A percentile compares a stretch with the other conserved stretches of the same genome.
phyloP scores from a whole-genome alignment of 768 basidiomycete genomes.

The Suillus placidus region DNA sequence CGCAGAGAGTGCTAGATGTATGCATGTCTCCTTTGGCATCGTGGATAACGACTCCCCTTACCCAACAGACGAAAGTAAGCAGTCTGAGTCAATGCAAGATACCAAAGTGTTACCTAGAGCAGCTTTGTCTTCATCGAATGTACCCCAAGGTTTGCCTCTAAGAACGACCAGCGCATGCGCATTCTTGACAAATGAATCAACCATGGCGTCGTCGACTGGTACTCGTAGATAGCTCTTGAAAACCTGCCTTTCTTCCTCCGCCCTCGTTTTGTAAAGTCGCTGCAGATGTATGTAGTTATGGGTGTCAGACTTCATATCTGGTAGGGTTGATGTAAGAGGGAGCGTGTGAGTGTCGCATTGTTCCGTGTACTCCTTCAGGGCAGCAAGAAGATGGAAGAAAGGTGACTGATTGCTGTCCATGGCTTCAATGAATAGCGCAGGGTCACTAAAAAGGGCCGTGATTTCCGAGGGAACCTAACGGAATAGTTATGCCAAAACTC shows the following conservation, averaged over 20 bases:
- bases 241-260: constrained; percentile 64
- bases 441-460: constrained; percentile 61
- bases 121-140: constrained; percentile 50
- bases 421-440: constrained; percentile 46
- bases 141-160: constrained; percentile 63
- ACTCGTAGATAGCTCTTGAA: constrained; percentile 54
- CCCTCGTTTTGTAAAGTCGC: constrained; percentile 77
- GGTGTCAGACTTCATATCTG: constrained; percentile 96
- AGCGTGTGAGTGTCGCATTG: constrained; percentile 61
- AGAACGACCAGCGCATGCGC: constrained; percentile 72
- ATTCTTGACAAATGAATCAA: constrained; percentile 81
- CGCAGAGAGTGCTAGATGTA: constrained; percentile 76
- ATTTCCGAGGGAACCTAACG: constrained; percentile 70
- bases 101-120: constrained; percentile 47
- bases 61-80: constrained; percentile 6
- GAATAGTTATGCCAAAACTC: background rate
- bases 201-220: constrained; percentile 50
- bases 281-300: constrained; percentile 82
- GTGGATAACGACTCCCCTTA: constrained; percentile 3
- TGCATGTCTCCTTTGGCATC: constrained; percentile 65
- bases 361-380: constrained; percentile 66
- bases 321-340: constrained; percentile 84
- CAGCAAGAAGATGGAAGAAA: constrained; percentile 79
- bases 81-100: background rate
- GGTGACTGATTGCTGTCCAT: constrained; percentile 52